Evolutionary conservation across 139 green algal species (phyloP).

Genomic region (Trebouxia sp.): DNA sequence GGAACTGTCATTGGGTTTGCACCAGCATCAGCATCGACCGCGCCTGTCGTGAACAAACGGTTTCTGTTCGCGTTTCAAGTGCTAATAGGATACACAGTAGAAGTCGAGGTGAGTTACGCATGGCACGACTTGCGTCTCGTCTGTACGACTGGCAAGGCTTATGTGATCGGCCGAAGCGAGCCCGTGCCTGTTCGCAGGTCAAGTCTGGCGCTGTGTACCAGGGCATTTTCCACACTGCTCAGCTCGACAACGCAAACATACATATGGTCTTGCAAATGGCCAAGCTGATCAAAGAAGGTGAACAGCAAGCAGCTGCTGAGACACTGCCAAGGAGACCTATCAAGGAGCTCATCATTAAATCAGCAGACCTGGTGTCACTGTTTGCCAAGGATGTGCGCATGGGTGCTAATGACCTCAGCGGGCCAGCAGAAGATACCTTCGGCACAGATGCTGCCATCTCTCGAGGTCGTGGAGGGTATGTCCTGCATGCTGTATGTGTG

Average conservation of each 20-base stretch:
- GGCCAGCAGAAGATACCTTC: slow-evolving; percentile 55
- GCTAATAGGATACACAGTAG: slow-evolving; percentile 70
- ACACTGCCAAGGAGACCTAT: not conserved
- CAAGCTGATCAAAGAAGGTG: not conserved
- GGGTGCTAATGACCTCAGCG: slow-evolving; percentile 57
- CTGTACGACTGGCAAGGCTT: not conserved
- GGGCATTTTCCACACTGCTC: slow-evolving; percentile 4
- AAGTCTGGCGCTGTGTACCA: not conserved
- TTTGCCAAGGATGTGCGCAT: slow-evolving; percentile 71
- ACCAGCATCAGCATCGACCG: not conserved
- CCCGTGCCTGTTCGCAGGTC: not conserved
- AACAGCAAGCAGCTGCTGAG: slow-evolving; percentile 48
- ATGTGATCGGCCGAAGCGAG: not conserved
- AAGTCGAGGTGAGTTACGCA: slow-evolving; percentile 61
- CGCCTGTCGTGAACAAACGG: slow-evolving; percentile 3
- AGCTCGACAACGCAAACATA: not conserved
- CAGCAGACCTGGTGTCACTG: slow-evolving; percentile 55
- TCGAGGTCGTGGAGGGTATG: slow-evolving; percentile 55
- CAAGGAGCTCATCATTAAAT: slow-evolving; percentile 45
- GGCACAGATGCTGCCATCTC: slow-evolving; percentile 81
- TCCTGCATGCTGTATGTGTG: too few species aligned
- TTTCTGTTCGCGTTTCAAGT: slow-evolving; percentile 43
- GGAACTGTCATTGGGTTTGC: not conserved
- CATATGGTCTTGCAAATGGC: slow-evolving; percentile 1
- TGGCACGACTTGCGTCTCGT: too few species aligned